These are phyloP conservation scores for Pulveroboletus sp. DNA, from an alignment of 768 basidiomycete species.

Conservation along the genomic window DNA sequence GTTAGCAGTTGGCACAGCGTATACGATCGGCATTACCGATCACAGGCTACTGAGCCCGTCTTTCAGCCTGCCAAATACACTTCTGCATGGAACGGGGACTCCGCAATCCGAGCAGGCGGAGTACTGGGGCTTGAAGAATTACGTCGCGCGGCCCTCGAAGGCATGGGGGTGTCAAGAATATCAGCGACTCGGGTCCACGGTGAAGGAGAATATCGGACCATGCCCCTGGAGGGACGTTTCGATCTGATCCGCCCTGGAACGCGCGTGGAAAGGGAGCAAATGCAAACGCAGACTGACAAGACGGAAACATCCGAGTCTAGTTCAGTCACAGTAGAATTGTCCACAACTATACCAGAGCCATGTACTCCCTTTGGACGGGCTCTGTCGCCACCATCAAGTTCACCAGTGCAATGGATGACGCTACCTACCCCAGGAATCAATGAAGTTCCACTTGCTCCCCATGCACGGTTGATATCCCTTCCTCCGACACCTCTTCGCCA, in stretches of 20 bases:
- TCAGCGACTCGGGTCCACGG: constrained; percentile 23
- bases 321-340: constrained; percentile 1
- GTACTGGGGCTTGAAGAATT: constrained; percentile 41
- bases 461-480: constrained; percentile 43
- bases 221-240: constrained; percentile 85
- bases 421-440: constrained; percentile 57
- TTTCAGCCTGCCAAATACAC: constrained; percentile 57
- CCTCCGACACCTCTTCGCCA: constrained; percentile 35
- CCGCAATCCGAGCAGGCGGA: constrained; percentile 11
- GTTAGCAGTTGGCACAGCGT: constrained; percentile 88
- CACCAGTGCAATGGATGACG: constrained; percentile 42
- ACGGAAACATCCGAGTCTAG: constrained; percentile 18
- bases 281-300: background rate
- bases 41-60: constrained; percentile 40
- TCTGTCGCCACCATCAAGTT: constrained; percentile 27
- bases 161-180: constrained; percentile 19
- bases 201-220: constrained; percentile 70
- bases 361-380: constrained; percentile 38
- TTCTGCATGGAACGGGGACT: constrained; percentile 66
- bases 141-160: constrained; percentile 30
- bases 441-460: constrained; percentile 62
- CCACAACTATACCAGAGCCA: constrained; percentile 13
- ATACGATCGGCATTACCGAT: constrained; percentile 84
- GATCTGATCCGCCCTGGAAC: constrained; percentile 65
- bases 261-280: constrained; percentile 18